These are phyloP conservation scores for Avena sativa DNA, from an alignment of 176 grass and related monocot species.

Conservation along the genomic window DNA sequence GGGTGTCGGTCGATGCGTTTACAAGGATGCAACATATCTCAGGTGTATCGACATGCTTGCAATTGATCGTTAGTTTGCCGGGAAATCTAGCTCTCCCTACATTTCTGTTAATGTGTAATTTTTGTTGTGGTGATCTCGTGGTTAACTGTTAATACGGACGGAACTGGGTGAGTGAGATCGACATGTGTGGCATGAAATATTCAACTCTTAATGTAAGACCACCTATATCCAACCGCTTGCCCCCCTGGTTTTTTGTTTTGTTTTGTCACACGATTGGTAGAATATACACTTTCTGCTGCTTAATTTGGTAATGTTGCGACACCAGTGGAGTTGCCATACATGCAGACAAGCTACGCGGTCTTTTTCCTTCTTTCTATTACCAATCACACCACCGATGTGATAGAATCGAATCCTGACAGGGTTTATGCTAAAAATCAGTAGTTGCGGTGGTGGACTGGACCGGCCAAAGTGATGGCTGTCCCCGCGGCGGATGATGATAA, in stretches of 20 bases:
- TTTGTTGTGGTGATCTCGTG: not conserved
- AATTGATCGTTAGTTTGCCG: not conserved
- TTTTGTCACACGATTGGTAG: not conserved
- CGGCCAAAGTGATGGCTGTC: no score
- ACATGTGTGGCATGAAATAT: not conserved
- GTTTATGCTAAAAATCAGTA: no score
- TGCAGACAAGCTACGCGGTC: not conserved
- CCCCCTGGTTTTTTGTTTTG: not conserved
- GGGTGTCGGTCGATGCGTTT: not conserved
- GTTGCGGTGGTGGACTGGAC: no score
- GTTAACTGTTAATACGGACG: not conserved
- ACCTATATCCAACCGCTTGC: not conserved
- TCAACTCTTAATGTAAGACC: not conserved
- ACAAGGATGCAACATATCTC: not conserved
- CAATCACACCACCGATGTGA: not conserved
- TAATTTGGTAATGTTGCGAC: not conserved
- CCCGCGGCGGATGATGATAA: no score
- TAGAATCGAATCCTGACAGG: not conserved
- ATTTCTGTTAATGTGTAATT: not conserved
- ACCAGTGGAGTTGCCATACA: not conserved
- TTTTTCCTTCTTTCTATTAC: not conserved
- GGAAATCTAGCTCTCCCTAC: not conserved
- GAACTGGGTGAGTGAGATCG: not conserved
- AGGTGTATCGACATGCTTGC: not conserved
- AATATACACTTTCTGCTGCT: not conserved